Conservation (phyloP, 1,139 yeast genomes). For the Protomyces pachydermus region DNA sequence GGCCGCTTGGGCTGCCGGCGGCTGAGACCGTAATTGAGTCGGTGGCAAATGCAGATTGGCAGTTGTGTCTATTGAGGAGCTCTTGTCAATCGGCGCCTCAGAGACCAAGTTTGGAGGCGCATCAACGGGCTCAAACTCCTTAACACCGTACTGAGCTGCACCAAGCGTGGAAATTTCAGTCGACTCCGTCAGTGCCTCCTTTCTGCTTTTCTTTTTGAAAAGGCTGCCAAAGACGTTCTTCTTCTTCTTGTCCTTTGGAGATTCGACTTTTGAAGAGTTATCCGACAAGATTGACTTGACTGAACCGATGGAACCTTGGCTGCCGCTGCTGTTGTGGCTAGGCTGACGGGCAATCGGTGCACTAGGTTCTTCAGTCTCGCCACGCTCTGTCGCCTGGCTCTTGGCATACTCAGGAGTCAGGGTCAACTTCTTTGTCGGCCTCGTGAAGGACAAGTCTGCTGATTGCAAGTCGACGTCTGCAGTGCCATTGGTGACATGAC, state of each 20-base stretch:
- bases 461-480: not conserved
- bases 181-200: not conserved
- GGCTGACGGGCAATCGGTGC: not conserved
- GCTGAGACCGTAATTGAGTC: not conserved
- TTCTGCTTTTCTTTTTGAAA: constrained; percentile 16
- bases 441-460: not conserved
- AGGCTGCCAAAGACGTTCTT: constrained; percentile 23
- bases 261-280: not conserved
- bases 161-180: not conserved
- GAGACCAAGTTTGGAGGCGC: not conserved
- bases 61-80: not conserved
- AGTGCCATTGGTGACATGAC: not conserved
- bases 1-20: not conserved
- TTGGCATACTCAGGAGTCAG: not conserved
- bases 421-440: not conserved
- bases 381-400: not conserved
- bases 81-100: not conserved
- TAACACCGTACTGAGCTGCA: not conserved
- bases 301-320: not conserved
- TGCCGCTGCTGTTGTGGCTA: not conserved
- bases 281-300: not conserved
- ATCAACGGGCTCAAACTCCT: not conserved
- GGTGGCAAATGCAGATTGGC: not conserved
- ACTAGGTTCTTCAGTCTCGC: not conserved
- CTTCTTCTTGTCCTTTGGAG: constrained; percentile 15